Conservation (phyloP, 306 rosid genomes). For the Erythrophleum fordii region DNA sequence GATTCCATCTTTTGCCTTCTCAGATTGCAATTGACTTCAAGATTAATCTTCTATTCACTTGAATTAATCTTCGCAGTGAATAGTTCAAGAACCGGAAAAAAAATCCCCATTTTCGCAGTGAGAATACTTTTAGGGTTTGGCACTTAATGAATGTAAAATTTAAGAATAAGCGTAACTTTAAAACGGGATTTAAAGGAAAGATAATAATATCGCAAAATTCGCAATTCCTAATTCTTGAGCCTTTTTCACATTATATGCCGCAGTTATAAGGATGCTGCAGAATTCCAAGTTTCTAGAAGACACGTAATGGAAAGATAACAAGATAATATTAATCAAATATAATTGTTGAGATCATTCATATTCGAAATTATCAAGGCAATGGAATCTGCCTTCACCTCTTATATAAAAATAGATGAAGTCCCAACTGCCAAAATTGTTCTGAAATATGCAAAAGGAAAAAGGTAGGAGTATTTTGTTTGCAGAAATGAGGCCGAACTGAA, state of each 20-base stretch:
- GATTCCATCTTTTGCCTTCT: too few relatives aligned
- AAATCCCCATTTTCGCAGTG: too few relatives aligned
- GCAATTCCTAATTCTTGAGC: constrained; percentile 1
- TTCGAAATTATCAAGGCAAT: neutral
- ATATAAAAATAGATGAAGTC: neutral
- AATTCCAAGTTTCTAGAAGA: neutral
- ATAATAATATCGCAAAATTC: neutral
- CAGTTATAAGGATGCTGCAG: neutral
- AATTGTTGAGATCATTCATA: neutral
- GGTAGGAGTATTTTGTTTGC: neutral
- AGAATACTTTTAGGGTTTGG: too few relatives aligned
- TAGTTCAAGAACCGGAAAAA: too few relatives aligned
- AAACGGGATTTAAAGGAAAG: too few relatives aligned
- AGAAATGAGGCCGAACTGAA: constrained; percentile 1
- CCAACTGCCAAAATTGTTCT: neutral
- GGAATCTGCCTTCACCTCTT: neutral
- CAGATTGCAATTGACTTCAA: too few relatives aligned
- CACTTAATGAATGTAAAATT: neutral
- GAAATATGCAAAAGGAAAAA: neutral
- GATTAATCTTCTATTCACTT: too few relatives aligned
- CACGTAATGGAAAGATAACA: constrained; percentile 5
- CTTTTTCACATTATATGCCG: constrained; percentile 7
- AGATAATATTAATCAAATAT: neutral
- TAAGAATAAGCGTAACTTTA: neutral
- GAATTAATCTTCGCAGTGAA: too few relatives aligned